Evolutionary conservation across 108 stramenopile species (phyloP).

Genomic region (Fragilaria crotonensis): DNA sequence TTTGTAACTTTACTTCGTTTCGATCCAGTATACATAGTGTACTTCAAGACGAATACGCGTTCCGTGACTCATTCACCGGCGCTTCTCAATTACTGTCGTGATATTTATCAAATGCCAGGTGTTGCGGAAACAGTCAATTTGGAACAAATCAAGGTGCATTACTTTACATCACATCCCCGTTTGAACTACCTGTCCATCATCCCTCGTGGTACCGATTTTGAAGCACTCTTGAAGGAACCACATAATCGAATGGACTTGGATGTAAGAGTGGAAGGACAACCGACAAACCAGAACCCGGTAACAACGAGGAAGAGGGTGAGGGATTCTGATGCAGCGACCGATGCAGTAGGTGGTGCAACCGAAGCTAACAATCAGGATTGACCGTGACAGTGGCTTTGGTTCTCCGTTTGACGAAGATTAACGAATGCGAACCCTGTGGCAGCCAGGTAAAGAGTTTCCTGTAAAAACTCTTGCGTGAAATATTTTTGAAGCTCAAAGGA

Average conservation of each 20-base stretch:
- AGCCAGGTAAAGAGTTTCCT: too few species aligned
- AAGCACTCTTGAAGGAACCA: conserved; percentile 21
- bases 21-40: conserved; percentile 86
- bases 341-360: too few species aligned
- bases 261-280: neutral
- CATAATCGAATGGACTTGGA: conserved; percentile 17
- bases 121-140: conserved; percentile 50
- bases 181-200: conserved; percentile 18
- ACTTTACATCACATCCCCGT: conserved; percentile 36
- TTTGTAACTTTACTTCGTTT: conserved; percentile 87
- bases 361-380: too few species aligned
- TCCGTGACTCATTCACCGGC: conserved; percentile 54
- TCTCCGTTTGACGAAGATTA: too few species aligned
- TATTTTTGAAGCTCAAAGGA: too few species aligned
- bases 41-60: conserved; percentile 90
- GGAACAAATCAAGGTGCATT: conserved; percentile 69
- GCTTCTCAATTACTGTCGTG: conserved; percentile 47
- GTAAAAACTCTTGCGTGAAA: too few species aligned
- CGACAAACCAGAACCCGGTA: too few species aligned
- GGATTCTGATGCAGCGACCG: too few species aligned
- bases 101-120: conserved; percentile 54
- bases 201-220: conserved; percentile 22
- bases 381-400: too few species aligned
- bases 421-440: too few species aligned
- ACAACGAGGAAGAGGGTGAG: too few species aligned